These are phyloP conservation scores for Babesia gibsoni DNA, from an alignment of 169 alveolate genomes.

Conservation along the genomic window DNA sequence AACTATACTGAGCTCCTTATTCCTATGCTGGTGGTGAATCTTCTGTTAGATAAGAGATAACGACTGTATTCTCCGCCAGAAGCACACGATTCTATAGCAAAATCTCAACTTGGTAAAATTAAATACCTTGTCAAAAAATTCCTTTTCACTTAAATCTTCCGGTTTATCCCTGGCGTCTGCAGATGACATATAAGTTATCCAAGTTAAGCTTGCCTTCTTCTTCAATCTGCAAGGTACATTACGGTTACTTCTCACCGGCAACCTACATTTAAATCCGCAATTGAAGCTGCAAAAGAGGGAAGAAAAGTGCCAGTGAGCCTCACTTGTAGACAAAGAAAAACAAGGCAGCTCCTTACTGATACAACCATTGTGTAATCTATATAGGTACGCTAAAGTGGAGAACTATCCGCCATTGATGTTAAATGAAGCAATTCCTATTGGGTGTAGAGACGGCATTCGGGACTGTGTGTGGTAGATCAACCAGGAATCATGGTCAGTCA, in stretches of 20 bases:
- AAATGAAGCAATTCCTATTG: too few relatives aligned
- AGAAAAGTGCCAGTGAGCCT: slow-evolving; percentile 1
- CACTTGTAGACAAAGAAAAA: slow-evolving; percentile 11
- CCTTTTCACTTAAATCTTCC: slow-evolving; percentile 21
- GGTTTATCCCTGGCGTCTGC: slow-evolving; percentile 26
- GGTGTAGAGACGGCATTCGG: too few relatives aligned
- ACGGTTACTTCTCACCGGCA: not conserved
- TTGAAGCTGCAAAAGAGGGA: not conserved
- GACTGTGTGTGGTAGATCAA: too few relatives aligned
- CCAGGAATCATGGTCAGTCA: too few relatives aligned
- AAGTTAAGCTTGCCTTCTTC: not conserved
- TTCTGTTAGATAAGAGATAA: slow-evolving; percentile 48
- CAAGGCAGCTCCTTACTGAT: too few relatives aligned
- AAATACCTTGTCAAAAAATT: slow-evolving; percentile 52
- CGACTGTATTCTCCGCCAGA: slow-evolving; percentile 45
- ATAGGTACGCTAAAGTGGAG: too few relatives aligned
- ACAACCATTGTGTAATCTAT: too few relatives aligned
- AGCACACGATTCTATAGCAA: slow-evolving; percentile 42
- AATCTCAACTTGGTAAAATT: not conserved
- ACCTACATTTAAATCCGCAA: slow-evolving; percentile 22
- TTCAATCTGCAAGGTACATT: not conserved
- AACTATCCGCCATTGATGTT: too few relatives aligned
- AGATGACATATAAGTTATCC: not conserved
- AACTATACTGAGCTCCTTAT: not conserved
- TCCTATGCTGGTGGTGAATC: too few relatives aligned